Percentiles rank a stretch among this genome's conserved stretches.
Conservation (phyloP, 2,329 filamentous ascomycete genomes). For the Colletotrichum sansevieriae region DNA sequence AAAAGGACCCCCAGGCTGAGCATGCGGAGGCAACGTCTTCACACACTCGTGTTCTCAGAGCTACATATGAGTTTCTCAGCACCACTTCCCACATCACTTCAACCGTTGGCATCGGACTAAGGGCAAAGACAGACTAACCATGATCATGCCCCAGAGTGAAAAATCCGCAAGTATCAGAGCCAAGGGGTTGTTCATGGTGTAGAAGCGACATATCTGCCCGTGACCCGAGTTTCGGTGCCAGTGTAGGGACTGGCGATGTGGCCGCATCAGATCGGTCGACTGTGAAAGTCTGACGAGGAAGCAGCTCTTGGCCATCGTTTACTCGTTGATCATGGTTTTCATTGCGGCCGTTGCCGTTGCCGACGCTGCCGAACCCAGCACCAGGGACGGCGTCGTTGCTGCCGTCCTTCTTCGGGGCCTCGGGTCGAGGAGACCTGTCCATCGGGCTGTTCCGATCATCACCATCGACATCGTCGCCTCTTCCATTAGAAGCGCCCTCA, state of each 20-base stretch:
- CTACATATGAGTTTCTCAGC: not conserved
- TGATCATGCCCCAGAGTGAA: slow-evolving; percentile 15
- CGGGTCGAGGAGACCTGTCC: too few species aligned
- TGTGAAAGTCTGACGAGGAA: not conserved
- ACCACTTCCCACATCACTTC: too few species aligned
- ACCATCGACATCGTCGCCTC: too few species aligned
- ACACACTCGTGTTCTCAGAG: slow-evolving; percentile 17
- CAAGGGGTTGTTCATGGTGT: slow-evolving; percentile 48
- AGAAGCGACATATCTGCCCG: not conserved
- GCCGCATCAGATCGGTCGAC: not conserved
- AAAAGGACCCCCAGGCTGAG: not conserved
- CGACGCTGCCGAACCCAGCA: not conserved
- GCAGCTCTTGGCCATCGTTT: too few species aligned
- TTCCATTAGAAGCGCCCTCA: too few species aligned
- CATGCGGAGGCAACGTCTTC: not conserved
- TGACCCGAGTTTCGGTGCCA: not conserved
- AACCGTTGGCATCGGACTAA: not conserved
- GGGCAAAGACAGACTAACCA: not conserved
- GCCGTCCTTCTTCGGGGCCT: too few species aligned
- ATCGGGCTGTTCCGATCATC: too few species aligned
- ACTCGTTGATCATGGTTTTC: not conserved
- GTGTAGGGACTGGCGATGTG: not conserved
- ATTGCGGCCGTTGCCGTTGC: not conserved
- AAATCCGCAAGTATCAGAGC: slow-evolving; percentile 68
- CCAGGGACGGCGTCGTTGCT: too few species aligned